Evolutionary conservation across 1,284 basidiomycete genomes (phyloP), one percentile per base, ranked within the genome.

Genomic region (Ceratobasidium sp.): DNA sequence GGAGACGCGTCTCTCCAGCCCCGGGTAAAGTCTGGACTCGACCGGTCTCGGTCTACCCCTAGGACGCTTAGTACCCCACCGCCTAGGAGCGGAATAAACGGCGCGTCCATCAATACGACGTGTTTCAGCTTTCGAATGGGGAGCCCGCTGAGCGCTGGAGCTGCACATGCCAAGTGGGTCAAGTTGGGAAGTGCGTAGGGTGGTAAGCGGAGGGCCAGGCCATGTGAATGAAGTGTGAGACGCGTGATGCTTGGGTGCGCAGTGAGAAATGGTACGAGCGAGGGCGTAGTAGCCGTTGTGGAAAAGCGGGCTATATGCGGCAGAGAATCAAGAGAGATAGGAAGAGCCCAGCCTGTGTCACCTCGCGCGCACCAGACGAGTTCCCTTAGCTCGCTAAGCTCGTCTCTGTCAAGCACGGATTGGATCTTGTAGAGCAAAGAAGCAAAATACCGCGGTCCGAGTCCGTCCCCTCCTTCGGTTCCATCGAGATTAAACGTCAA

Each of bases 281-380:
- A 49, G n/a, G 32, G 35, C 1, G 49, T 65, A 17, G 62, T 38
- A 13, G 62, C 50, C 22, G 62, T 54, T 25, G 62, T 65, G 29
- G 49, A 52, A 22, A 65, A 65, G 27, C 45, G 62, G 25, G 62
- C 54, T 29, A 65, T 20, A 7, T n/a, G 13, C 8, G 49, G 32
- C 2, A 65, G 42, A 1, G 42, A 53, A 25, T 25, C 29, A 7
- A 20, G 10, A 12, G 50, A 31, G 17, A 20, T 10, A 2, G 62
- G 62, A 31, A 65, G 62, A n/a, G 50, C 62, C 62, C 62, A 65
- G 10, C 47, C 62, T n/a, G 62, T 65, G 29, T 65, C 62, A 10
- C 62, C 62, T 12, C 62, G 62, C 50, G 62, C 62, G 49, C 49
- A 65, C 22, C 27, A 65, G 3, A 35, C 49, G 35, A 65, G 50